Conservation (phyloP, 169 alveolate species). For the Toxoplasma gondii region DNA sequence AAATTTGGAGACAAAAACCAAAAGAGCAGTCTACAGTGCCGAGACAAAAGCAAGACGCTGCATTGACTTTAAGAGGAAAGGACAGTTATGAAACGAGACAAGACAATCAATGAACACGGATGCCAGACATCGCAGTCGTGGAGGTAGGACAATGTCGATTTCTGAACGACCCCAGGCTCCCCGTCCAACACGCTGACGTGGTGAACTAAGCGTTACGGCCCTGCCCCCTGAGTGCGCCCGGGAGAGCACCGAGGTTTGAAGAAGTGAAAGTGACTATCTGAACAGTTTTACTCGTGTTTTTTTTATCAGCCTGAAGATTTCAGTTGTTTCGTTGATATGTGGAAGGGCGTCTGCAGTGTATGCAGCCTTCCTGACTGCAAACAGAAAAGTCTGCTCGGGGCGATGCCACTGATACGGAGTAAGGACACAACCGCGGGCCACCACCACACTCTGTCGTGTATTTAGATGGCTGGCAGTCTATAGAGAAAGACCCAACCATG, state of each 20-base stretch:
- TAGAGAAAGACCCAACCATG: too few species aligned
- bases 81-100: background rate
- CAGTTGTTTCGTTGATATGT: too few species aligned
- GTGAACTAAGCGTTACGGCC: background rate
- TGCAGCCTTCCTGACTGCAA: too few species aligned
- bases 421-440: too few species aligned
- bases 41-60: background rate
- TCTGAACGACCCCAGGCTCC: background rate
- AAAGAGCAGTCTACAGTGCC: background rate
- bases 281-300: background rate
- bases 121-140: background rate
- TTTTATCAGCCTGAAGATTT: too few species aligned
- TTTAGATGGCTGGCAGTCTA: too few species aligned
- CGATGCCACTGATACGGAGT: too few species aligned
- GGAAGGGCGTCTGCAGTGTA: too few species aligned
- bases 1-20: background rate
- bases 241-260: background rate
- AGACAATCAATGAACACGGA: background rate
- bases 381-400: too few species aligned
- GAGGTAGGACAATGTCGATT: background rate
- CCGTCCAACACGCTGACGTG: background rate
- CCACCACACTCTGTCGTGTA: too few species aligned
- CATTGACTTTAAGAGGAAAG: background rate
- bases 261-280: background rate
- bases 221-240: background rate